phyloP scores from a whole-genome alignment of 2,329 filamentous ascomycete species.

The Leptographium flavum region DNA sequence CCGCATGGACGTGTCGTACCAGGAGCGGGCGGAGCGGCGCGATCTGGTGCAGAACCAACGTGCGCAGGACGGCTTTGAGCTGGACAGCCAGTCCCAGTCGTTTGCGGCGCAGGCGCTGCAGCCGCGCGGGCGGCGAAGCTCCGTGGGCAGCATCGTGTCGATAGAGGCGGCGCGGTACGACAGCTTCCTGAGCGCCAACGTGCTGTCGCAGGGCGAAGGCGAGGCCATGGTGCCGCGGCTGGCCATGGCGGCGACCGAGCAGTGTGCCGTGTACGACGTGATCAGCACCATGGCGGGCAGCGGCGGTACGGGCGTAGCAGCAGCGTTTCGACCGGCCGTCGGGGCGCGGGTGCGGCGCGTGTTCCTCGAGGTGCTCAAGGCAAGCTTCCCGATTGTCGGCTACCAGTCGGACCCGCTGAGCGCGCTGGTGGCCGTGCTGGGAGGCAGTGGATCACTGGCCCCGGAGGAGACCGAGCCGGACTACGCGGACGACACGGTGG shows the following conservation, averaged over 20 bases:
- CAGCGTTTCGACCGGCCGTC: conserved; percentile 38
- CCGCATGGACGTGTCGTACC: conserved; percentile 50
- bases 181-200: conserved; percentile 36
- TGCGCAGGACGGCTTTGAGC: conserved; percentile 41
- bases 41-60: conserved; percentile 44
- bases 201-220: conserved; percentile 29
- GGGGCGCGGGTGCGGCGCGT: conserved; percentile 47
- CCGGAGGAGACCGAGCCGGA: conserved; percentile 31
- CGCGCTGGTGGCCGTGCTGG: conserved; percentile 50
- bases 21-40: conserved; percentile 44
- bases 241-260: conserved; percentile 32
- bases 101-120: conserved; percentile 7
- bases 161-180: conserved; percentile 47
- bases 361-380: conserved; percentile 57
- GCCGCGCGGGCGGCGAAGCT: conserved; percentile 36
- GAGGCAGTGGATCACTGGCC: conserved; percentile 32
- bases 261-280: conserved; percentile 38
- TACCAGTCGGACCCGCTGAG: conserved; percentile 61
- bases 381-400: conserved; percentile 49
- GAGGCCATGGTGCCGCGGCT: conserved; percentile 35
- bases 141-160: conserved; percentile 46
- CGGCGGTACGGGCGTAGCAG: conserved; percentile 29
- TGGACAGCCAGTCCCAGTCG: conserved; percentile 21
- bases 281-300: conserved; percentile 34
- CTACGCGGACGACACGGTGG: conserved; percentile 17